Conservation (phyloP, 352 stramenopile genomes). For the Phytopythium aichiense region DNA sequence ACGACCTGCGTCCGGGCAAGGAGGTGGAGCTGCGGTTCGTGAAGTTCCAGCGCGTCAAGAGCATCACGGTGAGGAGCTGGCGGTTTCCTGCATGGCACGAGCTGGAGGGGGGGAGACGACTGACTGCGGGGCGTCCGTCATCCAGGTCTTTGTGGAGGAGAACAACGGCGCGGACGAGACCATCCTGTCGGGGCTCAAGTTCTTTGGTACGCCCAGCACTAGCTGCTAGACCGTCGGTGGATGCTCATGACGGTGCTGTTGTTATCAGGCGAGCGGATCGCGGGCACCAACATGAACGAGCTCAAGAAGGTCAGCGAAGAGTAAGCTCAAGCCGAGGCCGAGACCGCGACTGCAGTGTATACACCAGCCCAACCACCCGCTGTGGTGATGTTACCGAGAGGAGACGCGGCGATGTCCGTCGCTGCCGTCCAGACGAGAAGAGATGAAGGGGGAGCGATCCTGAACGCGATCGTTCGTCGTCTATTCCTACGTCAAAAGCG, state of each 20-base stretch:
- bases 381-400: not conserved
- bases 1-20: conserved; percentile 44
- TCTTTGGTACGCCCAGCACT: conserved; percentile 39
- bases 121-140: not conserved
- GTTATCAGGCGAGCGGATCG: conserved; percentile 52
- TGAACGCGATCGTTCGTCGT: not conserved
- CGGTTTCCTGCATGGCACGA: not conserved
- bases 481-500: not conserved
- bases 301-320: conserved; percentile 82
- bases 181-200: conserved; percentile 54
- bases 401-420: not conserved
- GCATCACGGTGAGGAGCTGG: conserved; percentile 35
- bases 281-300: conserved; percentile 84
- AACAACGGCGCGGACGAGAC: conserved; percentile 69
- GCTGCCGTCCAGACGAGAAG: not conserved
- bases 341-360: not conserved
- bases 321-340: conserved; percentile 26
- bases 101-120: not conserved
- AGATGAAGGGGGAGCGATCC: not conserved
- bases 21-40: conserved; percentile 76
- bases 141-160: conserved; percentile 70
- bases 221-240: not conserved
- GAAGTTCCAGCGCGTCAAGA: conserved; percentile 80
- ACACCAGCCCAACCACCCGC: not conserved
- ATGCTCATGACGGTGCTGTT: conserved; percentile 1